Evolutionary conservation across 176 grass and related monocot species (phyloP).

Genomic region (Bromus sterilis): DNA sequence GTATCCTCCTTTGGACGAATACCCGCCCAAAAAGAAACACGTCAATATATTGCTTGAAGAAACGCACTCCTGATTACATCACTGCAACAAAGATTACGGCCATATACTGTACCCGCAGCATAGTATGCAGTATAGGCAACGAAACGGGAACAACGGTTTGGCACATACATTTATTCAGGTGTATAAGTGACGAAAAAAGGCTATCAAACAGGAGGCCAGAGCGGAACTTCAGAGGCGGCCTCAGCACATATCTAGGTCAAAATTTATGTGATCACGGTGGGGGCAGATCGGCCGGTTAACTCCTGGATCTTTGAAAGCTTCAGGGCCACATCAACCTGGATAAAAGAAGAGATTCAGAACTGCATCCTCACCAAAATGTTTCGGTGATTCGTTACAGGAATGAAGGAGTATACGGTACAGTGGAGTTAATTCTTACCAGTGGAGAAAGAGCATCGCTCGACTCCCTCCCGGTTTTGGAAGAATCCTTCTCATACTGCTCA

Average conservation of each 20-base stretch:
- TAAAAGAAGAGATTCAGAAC: background rate
- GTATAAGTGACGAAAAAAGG: background rate
- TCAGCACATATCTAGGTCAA: conserved; percentile 12
- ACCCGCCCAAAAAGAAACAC: background rate
- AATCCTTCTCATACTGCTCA: conserved; percentile 89
- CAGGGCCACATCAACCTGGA: conserved; percentile 69
- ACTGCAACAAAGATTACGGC: conserved; percentile 29
- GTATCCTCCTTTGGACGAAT: background rate
- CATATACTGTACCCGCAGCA: conserved; percentile 9
- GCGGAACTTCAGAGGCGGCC: background rate
- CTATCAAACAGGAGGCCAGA: conserved; percentile 28
- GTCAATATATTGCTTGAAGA: conserved; percentile 5
- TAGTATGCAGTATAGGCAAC: background rate
- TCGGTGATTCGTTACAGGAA: background rate
- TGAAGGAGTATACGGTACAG: background rate
- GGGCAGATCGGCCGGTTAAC: conserved; percentile 79
- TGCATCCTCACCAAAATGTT: background rate
- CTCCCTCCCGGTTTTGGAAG: conserved; percentile 76
- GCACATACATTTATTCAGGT: conserved; percentile 34
- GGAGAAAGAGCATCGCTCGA: conserved; percentile 87
- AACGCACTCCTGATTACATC: conserved; percentile 10
- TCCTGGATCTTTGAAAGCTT: conserved; percentile 86
- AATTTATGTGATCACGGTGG: conserved; percentile 90
- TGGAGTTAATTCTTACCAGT: conserved; percentile 35
- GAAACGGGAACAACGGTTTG: background rate